Evolutionary conservation across 148 eudicot genomes (phyloP).

Genomic region (Pharnaceum exiguum): DNA sequence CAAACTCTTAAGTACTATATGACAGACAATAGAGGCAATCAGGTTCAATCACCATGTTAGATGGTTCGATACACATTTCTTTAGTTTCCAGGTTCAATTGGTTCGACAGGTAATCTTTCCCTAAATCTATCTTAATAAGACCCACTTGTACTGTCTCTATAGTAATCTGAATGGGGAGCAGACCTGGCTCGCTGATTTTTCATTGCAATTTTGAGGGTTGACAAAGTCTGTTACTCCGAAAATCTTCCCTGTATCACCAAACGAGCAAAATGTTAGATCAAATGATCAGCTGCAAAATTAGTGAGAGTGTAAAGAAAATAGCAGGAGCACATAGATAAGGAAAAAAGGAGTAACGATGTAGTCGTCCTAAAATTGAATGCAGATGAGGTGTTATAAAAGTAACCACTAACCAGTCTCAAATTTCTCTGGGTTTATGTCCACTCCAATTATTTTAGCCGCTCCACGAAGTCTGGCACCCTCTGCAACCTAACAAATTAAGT

Average conservation of each 20-base stretch:
- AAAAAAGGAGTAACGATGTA: neutral
- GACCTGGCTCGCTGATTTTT: slow-evolving; percentile 69
- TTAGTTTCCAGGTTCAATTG: too few species aligned
- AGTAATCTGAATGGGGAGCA: neutral
- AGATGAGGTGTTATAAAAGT: neutral
- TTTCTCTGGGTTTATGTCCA: slow-evolving; percentile 75
- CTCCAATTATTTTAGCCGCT: slow-evolving; percentile 82
- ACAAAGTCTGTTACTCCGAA: slow-evolving; percentile 88
- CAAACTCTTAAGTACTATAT: too few species aligned
- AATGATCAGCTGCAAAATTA: neutral
- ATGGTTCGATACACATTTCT: too few species aligned
- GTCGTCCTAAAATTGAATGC: neutral
- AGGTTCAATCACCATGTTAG: too few species aligned
- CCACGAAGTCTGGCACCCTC: slow-evolving; percentile 91
- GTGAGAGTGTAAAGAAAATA: neutral
- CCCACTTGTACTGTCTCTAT: neutral
- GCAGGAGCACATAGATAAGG: neutral
- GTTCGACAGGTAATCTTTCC: too few species aligned
- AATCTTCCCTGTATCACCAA: slow-evolving; percentile 41
- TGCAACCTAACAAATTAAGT: slow-evolving; percentile 22
- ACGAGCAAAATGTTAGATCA: neutral
- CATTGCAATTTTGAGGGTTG: slow-evolving; percentile 37
- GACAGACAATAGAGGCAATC: too few species aligned
- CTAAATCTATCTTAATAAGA: too few species aligned
- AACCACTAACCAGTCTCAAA: slow-evolving; percentile 46